phyloP scores from a whole-genome alignment of 345 rosid genomes.

The Populus euphratica region DNA sequence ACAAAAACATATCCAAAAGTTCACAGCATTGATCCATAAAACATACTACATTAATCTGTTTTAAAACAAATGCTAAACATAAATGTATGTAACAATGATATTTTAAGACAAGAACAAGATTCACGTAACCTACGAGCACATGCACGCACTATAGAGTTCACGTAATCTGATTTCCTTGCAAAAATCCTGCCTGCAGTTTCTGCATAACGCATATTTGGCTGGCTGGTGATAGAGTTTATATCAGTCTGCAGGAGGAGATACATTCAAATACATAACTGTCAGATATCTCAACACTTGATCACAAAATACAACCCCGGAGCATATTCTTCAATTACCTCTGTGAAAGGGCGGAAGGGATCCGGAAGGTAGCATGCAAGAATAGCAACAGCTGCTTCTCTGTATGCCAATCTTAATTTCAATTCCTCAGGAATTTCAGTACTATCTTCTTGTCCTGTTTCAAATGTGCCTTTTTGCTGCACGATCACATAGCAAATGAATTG shows the following conservation, averaged over 20 bases:
- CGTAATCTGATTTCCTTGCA: slow-evolving; percentile 69
- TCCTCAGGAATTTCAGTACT: slow-evolving; percentile 80
- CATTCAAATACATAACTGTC: slow-evolving; percentile 11
- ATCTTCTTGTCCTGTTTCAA: slow-evolving; percentile 95
- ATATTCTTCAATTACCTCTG: slow-evolving; percentile 43
- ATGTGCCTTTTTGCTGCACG: slow-evolving; percentile 90
- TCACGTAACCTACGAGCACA: slow-evolving; percentile 74
- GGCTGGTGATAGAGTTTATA: slow-evolving; percentile 67
- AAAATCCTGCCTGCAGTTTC: slow-evolving; percentile 63
- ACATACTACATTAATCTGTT: too few species aligned
- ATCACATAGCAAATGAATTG: slow-evolving; percentile 19
- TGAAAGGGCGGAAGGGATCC: slow-evolving; percentile 67
- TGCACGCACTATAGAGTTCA: slow-evolving; percentile 72
- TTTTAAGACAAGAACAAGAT: background rate
- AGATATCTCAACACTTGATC: slow-evolving; percentile 9
- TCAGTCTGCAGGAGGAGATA: slow-evolving; percentile 59
- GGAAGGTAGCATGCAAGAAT: slow-evolving; percentile 86
- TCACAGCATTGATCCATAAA: too few species aligned
- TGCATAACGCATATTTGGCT: slow-evolving; percentile 70
- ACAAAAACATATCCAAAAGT: background rate
- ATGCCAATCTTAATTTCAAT: slow-evolving; percentile 76
- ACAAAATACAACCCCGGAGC: slow-evolving; percentile 1
- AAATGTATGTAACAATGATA: background rate
- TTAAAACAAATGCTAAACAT: background rate
- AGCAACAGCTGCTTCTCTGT: slow-evolving; percentile 94